Evolutionary conservation across 148 eudicot genomes (phyloP), one percentile per base, ranked within the genome.

Genomic region (Spergularia bocconei): DNA sequence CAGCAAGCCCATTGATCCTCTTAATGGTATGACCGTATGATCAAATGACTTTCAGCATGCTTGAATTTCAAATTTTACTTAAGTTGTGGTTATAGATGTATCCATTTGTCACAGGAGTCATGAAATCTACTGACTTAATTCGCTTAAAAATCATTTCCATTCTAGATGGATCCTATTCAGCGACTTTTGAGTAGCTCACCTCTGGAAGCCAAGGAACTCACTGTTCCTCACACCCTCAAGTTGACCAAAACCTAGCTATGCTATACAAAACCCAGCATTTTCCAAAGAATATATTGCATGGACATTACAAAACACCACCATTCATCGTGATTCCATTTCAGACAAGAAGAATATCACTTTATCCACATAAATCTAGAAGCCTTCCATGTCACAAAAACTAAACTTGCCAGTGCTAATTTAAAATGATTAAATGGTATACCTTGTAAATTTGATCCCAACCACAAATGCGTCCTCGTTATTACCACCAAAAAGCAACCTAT

Each of bases 381-480:
- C 60, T 19, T n/a, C 2, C 2, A 66, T 25, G 47, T 66, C 11
- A 17, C 23, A 17, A 70, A 29, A 33, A 41, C 15, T 2, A 62
- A 38, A n/a, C 23, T 58, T 47, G 70, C 29, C 62, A 41, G 64
- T 54, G 15, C 17, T 73, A 58, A 44, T 9, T 47, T 56, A 59
- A 11, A 4, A 36, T 63, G 33, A 58, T 67, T 17, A 68, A 81
- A 55, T 63, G 61, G 48, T 72, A 77, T 86, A 95, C 98, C 89
- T 84, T 14, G 91, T 88, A 78, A 87, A 91, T 81, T 95, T 91
- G 62, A 95, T 79, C 84, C 99, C 97, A 63, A 92, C 81, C 96
- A 92, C 86, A 78, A 95, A 95, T 81, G 82, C 86, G 81, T 95
- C 99, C 62, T 91, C 80, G 78, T 88, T 91, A 82, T 92, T 92